Evolutionary conservation across 305 asterid species (phyloP).

Genomic region (Fraxinus albicans): DNA sequence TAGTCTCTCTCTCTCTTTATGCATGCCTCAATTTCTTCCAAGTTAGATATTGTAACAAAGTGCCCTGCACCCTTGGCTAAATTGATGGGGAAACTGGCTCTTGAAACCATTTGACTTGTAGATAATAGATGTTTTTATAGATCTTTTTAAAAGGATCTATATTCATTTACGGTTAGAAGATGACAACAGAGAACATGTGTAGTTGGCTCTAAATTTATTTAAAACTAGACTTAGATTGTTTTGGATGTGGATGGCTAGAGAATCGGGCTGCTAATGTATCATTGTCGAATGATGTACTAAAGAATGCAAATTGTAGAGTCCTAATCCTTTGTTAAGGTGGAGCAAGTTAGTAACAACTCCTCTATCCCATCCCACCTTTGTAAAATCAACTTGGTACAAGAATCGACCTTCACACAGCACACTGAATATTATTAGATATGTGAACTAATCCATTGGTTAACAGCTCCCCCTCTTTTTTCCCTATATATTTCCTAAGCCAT

Average conservation of each 20-base stretch:
- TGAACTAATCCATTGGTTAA: constrained; percentile 21
- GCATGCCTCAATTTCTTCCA: constrained; percentile 55
- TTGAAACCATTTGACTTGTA: constrained; percentile 51
- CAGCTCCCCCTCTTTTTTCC: constrained; percentile 9
- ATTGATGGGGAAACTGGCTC: constrained; percentile 64
- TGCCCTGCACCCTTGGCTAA: constrained; percentile 63
- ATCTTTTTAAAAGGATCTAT: neutral
- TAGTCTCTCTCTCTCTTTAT: constrained; percentile 51
- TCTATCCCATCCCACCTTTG: constrained; percentile 12
- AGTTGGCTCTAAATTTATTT: too few species aligned
- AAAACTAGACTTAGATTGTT: neutral
- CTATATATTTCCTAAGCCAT: constrained; percentile 13
- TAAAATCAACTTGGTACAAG: neutral
- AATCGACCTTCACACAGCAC: constrained; percentile 12
- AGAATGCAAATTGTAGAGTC: neutral
- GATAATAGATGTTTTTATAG: neutral
- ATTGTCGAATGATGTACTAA: neutral
- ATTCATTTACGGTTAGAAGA: neutral
- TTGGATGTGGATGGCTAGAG: neutral
- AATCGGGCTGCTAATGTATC: neutral
- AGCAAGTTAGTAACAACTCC: constrained; percentile 37
- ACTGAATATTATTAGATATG: neutral
- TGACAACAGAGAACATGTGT: too few species aligned
- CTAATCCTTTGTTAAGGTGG: constrained; percentile 21
- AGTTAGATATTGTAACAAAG: constrained; percentile 63